phyloP scores from a whole-genome alignment of 1,139 yeast species.

The Debaryomyces subglobosus region DNA sequence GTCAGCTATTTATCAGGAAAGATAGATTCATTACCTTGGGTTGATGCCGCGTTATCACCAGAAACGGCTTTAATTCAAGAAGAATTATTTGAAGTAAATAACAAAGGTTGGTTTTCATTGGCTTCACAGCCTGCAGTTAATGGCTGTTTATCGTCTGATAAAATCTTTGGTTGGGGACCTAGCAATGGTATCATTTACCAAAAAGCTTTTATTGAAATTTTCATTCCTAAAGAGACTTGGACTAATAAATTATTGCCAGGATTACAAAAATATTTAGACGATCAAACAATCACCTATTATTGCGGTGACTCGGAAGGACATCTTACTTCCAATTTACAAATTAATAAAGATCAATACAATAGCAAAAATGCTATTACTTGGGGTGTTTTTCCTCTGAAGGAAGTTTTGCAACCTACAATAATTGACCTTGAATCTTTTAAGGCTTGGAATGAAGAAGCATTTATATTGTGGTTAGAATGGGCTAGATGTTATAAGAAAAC shows the following conservation, averaged over 20 bases:
- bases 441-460: conserved; percentile 96
- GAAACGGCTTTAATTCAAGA: conserved; percentile 95
- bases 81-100: conserved; percentile 77
- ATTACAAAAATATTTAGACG: conserved; percentile 47
- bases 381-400: conserved; percentile 93
- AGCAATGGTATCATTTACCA: conserved; percentile 86
- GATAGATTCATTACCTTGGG: conserved; percentile 86
- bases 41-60: conserved; percentile 78
- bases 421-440: conserved; percentile 85
- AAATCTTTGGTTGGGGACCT: conserved; percentile 98
- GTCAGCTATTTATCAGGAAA: conserved; percentile 75
- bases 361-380: conserved; percentile 83
- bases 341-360: conserved; percentile 27
- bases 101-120: conserved; percentile 77
- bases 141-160: conserved; percentile 74
- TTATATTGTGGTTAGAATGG: conserved; percentile 92
- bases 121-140: conserved; percentile 96
- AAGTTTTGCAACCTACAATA: conserved; percentile 84
- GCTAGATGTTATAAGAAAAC: conserved; percentile 69
- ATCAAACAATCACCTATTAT: conserved; percentile 63
- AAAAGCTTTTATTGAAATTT: conserved; percentile 85
- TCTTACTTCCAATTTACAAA: conserved; percentile 62
- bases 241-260: conserved; percentile 51
- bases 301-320: conserved; percentile 62
- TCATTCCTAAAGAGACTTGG: conserved; percentile 86